Base-by-base conservation (phyloP, 495 filamentous ascomycete species). In the Copromyces sp. region DNA sequence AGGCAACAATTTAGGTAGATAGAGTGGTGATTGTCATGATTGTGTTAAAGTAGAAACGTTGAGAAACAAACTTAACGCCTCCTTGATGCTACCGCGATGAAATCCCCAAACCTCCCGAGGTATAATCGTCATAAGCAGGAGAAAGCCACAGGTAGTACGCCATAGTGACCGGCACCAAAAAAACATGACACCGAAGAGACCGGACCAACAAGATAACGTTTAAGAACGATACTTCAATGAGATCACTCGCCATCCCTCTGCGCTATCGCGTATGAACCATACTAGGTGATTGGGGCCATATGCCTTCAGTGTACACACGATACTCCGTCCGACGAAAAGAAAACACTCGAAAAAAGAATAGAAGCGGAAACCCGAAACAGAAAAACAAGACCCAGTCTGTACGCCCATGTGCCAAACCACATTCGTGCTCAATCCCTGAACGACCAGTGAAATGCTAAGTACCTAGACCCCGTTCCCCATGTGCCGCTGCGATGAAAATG, bases 371-470 rank as follows among this genome's bases (percentile, higher is more conserved):
- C n/a, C 69, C 6, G 69, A 71, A 74, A 47, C 76, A 70, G 61
- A 71, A 39, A 72, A 77, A 73, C 38, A 68, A 68, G 29, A 37
- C 42, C 40, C 71, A 16, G 32, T 53, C 68, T 65, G 53, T 65
- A 35, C 53, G 53, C 53, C 53, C 53, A 65, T 65, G 29, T 65
- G 53, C 53, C 71, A 38, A 32, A 72, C 35, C 40, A 32, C 71
- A 72, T 59, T 45, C 44, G 42, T 68, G 42, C 53, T 45, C 40
- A 61, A 69, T 69, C 70, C 72, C 74, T 47, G 65, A 76, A 76
- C 70, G 69, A 71, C 76, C 74, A 39, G 72, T 39, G 68, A 68
- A 74, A 77, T 77, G 76, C 76, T 71, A 70, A 65, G 53, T 65
- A 65, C 53, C 53, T 65, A 65, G 32, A 65, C 53, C 53, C 53